Evolutionary conservation across 2,329 filamentous ascomycete genomes (phyloP), one percentile per base, ranked within the genome.

Genomic region (Fusarium poae): DNA sequence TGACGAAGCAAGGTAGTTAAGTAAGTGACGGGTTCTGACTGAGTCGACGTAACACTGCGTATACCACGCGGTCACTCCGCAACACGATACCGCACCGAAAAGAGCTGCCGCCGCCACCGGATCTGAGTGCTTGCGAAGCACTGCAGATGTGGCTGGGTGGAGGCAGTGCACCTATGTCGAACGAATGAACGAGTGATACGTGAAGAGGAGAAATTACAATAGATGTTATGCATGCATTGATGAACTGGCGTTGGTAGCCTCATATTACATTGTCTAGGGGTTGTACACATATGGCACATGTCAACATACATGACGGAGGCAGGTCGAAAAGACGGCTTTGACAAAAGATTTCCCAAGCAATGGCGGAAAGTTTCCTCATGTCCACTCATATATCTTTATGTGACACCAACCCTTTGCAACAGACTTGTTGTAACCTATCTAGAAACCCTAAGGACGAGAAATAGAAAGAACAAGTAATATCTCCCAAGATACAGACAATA

Each of bases 201-300:
- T 40, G 55, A 64, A 65, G 13, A 37, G 59, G 27, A 34, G 48
- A 20, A 40, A 51, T 29, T 37, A 21, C 48, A 43, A 43, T 51
- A 51, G 49, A 44, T 55, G 43, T 42, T 60, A 42, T 45, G 46
- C 25, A 68, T 68, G 56, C 56, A 62, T 70, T 62, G 52, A 58
- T 60, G 53, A 35, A 64, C 59, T 34, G 60, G 60, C 56, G 62
- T 67, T 25, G 37, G 23, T 55, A 53, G 37, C 50, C 45, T 67
- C 42, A 63, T 67, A 43, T 50, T 37, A 51, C 30, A 50, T 40
- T 60, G 42, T 44, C 57, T 67, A 63, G 50, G 25, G 21, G 54
- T 53, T 70, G 50, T 70, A 54, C 43, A 50, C 54, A 50, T 59
- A 67, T 67, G 48, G 40, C 37, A 51, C 25, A 70, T 37, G n/a